phyloP scores from a whole-genome alignment of 352 stramenopile species.

The Globisporangium cystogenes region DNA sequence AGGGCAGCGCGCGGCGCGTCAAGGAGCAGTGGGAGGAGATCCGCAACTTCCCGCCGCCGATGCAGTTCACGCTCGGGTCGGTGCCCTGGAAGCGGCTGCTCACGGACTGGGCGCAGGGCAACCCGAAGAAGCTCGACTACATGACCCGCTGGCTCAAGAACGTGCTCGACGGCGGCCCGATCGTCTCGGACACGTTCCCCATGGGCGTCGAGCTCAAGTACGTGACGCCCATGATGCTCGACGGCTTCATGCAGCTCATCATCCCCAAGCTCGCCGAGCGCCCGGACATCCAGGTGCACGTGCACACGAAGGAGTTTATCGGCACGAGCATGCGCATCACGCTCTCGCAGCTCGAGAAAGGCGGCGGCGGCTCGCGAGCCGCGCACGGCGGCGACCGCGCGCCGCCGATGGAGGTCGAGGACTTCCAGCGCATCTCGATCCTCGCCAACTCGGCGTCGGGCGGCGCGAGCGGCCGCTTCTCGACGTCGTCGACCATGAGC shows the following conservation, averaged over 20 bases:
- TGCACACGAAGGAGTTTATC: conserved; percentile 90
- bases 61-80: conserved; percentile 81
- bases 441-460: conserved; percentile 34
- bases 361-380: too few species aligned
- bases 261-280: conserved; percentile 85
- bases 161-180: conserved; percentile 75
- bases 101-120: conserved; percentile 83
- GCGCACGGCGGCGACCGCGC: conserved; percentile 33
- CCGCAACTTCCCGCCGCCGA: conserved; percentile 70
- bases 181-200: conserved; percentile 83
- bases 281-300: conserved; percentile 79
- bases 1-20: conserved; percentile 73
- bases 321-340: conserved; percentile 88
- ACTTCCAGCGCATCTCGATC: conserved; percentile 70
- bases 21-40: conserved; percentile 90
- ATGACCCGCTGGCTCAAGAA: conserved; percentile 89
- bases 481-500: conserved; percentile 38
- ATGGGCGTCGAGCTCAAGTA: conserved; percentile 89
- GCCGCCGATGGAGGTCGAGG: conserved; percentile 44
- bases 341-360: conserved; percentile 52
- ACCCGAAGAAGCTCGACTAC: conserved; percentile 89
- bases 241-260: conserved; percentile 87
- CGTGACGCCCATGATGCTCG: conserved; percentile 88
- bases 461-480: conserved; percentile 33
- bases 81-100: conserved; percentile 85